Evolutionary conservation across 148 eudicot species (phyloP), one percentile per base, ranked within the genome.

Genomic region (Limonium bicolor): DNA sequence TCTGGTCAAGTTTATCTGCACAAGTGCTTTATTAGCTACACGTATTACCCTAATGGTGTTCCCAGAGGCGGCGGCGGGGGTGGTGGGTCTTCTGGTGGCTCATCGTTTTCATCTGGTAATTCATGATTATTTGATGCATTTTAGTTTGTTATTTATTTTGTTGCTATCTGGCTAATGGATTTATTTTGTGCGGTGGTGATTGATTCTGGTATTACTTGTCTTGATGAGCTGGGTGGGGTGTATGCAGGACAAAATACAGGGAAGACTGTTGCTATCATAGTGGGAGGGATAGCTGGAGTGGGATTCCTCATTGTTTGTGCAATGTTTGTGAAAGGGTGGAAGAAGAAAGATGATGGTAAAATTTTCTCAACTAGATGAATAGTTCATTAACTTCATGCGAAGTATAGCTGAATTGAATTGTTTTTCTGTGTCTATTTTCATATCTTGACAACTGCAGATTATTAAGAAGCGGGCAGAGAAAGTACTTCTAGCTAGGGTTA

Each of bases 231-330:
- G 5, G n/a, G n/a, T n/a, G 5, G 28, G 32, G 68, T 36, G 77
- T 94, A 77, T 50, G 44, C 82, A 60, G 73, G 79, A 46, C 72
- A 60, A 53, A 67, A 67, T 50, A 85, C 88, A 26, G 80, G 80
- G 46, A 85, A 72, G 58, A 92, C 94, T 29, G 99, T 85, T 41
- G 99, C 99, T 53, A 78, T 92, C 41, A 92, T 92, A 47, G 54
- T 92, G 20, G 99, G 99, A 73, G 99, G 95, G 26, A 87, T 94
- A 53, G 94, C 76, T 33, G 78, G 72, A 46, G 88, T 92, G 47
- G 99, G 82, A 8, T 81, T 92, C 68, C 35, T 85, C 9, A 70
- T 92, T 22, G 78, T 92, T 47, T 58, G 60, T 60, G 59, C 74
- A 69, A 65, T 92, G n/a, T 73, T 78, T 68, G 60, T 68, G 10